Base-by-base conservation (phyloP, 306 rosid species). In the Dalbergia cochinchinensis region DNA sequence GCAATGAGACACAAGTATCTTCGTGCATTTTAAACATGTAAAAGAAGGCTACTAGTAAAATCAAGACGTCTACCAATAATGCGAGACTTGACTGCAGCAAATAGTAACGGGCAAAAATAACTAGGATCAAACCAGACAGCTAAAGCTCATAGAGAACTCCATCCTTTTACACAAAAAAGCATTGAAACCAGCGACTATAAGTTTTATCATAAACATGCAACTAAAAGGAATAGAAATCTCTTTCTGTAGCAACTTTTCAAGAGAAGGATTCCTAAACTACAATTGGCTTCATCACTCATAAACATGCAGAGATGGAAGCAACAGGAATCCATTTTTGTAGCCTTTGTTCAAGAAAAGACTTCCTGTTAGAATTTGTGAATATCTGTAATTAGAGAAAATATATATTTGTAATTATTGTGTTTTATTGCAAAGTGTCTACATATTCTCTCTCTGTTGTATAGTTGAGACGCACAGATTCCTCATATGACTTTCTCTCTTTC, bases 101-200 rank as follows among this genome's bases (percentile, higher is more conserved):
- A 57, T 58, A 44, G 10, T 44, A 42, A 42, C 69, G 11, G 39
- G 68, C 31, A 44, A 26, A 69, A 75, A 20, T 4, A 19, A 22
- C 54, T 65, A 44, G 45, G 42, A 45, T 69, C 47, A 37, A 39
- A 48, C 63, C 66, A 34, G 8, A 42, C 35, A 19, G 54, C 5
- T 77, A 55, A 61, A 45, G 61, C 48, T 20, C 61, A 39, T 14
- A 5, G 50, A 68, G 64, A 34, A 75, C 53, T 33, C 62, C 41
- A 26, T 50, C 77, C 78, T 53, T 82, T 64, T 50, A 34, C 58
- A 39, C 50, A 37, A 61, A 65, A 39, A 60, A 60, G 41, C 65
- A 58, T 9, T 63, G 57, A 11, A 55, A 69, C 54, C 12, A 8
- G 18, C 54, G 11, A 31, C 58, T 18, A 15, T 11, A 53, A 15